Base-by-base conservation (phyloP, 164 flowering plant genomes). In the Akebia trifoliata region DNA sequence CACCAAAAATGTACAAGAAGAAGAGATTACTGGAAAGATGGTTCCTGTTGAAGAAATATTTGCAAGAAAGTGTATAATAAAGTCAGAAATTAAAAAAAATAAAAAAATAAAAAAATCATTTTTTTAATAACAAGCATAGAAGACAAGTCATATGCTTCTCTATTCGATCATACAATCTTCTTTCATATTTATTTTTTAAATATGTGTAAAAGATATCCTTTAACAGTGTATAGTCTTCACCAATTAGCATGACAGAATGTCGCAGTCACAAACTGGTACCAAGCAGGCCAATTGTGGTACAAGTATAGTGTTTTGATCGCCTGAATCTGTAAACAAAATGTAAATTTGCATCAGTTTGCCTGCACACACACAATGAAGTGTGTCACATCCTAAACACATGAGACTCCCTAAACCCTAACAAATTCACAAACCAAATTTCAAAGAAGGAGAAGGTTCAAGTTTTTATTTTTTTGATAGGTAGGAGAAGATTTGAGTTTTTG, bases 1-100 rank as follows among this genome's bases (percentile, higher is more conserved):
- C 66, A 93, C 97, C 98, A 76, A 93, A 93, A 56, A 93, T 93
- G 64, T 90, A 93, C 77, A 93, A 73, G 78, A 93, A 90, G 76
- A 90, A 90, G 17, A 93, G 89, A 68, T 93, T 93, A 83, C 97
- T 90, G 2, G 98, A 93, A 32, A 93, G 95, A 79, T 93, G 97
- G 61, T 78, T 81, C 98, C 98, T 93, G 87, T 55, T 57, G n/a
- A 40, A 71, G 39, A 28, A 46, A 21, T 31, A 29, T 57, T 28
- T 31, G 12, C 30, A 54, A 60, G 24, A 62, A 49, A 39, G 36
- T 50, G 34, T 51, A 37, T 29, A 37, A 20, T 36, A 68, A 21
- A 46, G 8, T 38, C 32, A 22, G 7, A 66, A 17, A 0, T 6
- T 7, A 44, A 12, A 15, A 21, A 28, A 14, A 0, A 17, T 34